A percentile compares a stretch with the other conserved stretches of the same genome.
Evolutionary conservation across 2,329 filamentous ascomycete species (phyloP).

Genomic region (Alternaria gansuensis): DNA sequence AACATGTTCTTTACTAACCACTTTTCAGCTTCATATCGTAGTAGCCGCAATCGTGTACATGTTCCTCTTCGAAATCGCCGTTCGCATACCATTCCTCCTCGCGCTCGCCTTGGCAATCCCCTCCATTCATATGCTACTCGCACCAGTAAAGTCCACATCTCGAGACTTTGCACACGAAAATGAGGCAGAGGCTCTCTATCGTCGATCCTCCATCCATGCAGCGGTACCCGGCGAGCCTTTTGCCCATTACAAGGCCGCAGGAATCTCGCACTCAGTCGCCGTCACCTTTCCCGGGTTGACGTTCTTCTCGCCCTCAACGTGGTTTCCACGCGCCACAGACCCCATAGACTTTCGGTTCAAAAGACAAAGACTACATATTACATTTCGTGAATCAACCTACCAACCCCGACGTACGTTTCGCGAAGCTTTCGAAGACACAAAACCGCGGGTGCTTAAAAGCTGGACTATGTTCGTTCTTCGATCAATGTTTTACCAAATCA

Average conservation of each 20-base stretch:
- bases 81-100: constrained; percentile 7
- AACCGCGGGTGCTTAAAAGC: not conserved
- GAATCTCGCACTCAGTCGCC: not conserved
- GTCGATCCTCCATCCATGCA: not conserved
- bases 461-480: not conserved
- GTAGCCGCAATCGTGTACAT: not conserved
- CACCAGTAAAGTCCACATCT: not conserved
- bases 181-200: not conserved
- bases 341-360: not conserved
- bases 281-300: not conserved
- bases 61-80: constrained; percentile 6
- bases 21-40: not conserved
- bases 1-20: not conserved
- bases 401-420: constrained; percentile 5
- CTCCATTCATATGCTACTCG: constrained; percentile 1
- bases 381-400: not conserved
- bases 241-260: not conserved
- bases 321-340: not conserved
- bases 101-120: not conserved
- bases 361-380: not conserved
- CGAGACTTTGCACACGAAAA: fast-evolving
- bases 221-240: not conserved
- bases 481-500: not conserved
- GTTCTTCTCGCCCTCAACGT: not conserved
- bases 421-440: constrained; percentile 4